Base-by-base conservation (phyloP, 2,329 filamentous ascomycete genomes). In the Paraconiothyrium brasiliense region DNA sequence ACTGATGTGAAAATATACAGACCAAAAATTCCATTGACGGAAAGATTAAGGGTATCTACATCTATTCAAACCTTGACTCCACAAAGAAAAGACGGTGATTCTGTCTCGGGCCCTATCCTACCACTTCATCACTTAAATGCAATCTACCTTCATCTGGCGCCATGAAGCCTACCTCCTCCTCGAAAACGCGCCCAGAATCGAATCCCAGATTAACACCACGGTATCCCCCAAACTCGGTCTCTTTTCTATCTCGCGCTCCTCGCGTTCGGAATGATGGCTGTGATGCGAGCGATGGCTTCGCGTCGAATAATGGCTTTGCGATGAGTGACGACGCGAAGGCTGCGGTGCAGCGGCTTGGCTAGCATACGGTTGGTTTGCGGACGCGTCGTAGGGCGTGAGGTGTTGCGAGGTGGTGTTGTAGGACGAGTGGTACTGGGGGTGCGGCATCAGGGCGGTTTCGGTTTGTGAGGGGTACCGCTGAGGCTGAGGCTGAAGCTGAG, bases 401-500 rank as follows among this genome's bases (percentile, higher is more conserved):
- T 55, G 44, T 37, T 60, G 58, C 2, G 52, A 27, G 9, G 41
- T 35, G 24, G 10, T 20, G 58, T 57, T 41, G 39, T 41, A 41
- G 39, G 54, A 54, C 50, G 22, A 35, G 37, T 1, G 52, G 20
- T 37, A 50, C 54, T 50, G 57, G 30, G 43, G 54, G 51, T 57
- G 52, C 6, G 41, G 54, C 54, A 59, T 39, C 11, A 57, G 14
- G 22, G 49, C 55, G 41, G 14, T 46, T 32, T 49, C 43, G 22
- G 50, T 9, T 16, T 20, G 32, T 51, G 14, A 54, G 57, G 55
- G 70, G 91, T 92, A 84, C 92, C 93, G 68, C 88, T 84, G 76
- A 90, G 86, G 78, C 90, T 90, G 78, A 84, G 85, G 72, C 88
- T 84, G 76, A 90, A 86, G 78, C 90, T 90, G 78, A 84, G 85